Evolutionary conservation across 495 filamentous ascomycete species (phyloP), one percentile per base, ranked within the genome.

Genomic region (Aspergillus homomorphus): DNA sequence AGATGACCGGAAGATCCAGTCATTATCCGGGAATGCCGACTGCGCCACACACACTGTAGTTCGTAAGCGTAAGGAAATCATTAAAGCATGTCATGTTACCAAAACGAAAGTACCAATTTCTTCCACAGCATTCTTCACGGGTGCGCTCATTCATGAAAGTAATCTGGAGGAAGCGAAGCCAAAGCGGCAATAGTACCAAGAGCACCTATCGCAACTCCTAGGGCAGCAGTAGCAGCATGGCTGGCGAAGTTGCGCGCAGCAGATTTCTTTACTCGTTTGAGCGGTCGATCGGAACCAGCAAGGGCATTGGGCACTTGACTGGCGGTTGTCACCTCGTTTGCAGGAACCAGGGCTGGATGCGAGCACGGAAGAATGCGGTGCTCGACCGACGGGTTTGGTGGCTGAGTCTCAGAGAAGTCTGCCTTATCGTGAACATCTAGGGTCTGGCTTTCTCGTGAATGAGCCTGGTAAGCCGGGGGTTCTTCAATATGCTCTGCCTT

Each of bases 171-270:
- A 12, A 80, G 68, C 21, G 75, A 66, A 4, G 81, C 79, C 38
- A 83, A 66, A 26, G 72, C 64, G 28, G 75, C 80, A 62, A 83
- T 73, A 45, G 79, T 75, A 21, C 78, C 77, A 46, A 83, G 67
- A 49, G 77, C 73, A 51, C 80, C 80, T 42, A 80, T 66, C 20
- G 80, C 59, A 20, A 72, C 76, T 30, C 80, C 75, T 15, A 77
- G 61, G 2, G 77, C 53, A 30, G 79, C 78, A 43, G 77, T 76
- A 19, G 75, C 66, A 16, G 78, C 75, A 58, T 79, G 76, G 46
- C 62, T 74, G 28, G 65, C 68, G 43, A 78, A 38, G 21, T 48
- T 64, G 0, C 56, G 19, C 3, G 59, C 49, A 8, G 60, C 54
- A 5, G 60, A 56, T 14, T 60, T 61, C 57, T 73, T 78, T 48